Evolutionary conservation across 2,329 filamentous ascomycete genomes (phyloP).

Genomic region (Beauveria rudraprayagi): DNA sequence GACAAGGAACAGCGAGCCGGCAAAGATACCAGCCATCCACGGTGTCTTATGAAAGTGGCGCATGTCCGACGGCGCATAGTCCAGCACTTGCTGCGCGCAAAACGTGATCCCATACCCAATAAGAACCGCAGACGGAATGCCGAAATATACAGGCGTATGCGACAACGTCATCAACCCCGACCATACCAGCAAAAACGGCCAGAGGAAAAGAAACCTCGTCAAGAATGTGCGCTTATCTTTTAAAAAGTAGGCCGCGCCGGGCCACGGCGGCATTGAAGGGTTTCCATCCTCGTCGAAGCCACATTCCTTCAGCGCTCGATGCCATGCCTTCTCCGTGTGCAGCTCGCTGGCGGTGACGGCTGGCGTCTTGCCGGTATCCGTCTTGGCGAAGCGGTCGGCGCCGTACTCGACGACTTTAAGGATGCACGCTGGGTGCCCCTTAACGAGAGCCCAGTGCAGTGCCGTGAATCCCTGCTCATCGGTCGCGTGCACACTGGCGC

Average conservation of each 20-base stretch:
- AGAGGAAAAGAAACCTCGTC: slow-evolving; percentile 80
- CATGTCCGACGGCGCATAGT: slow-evolving; percentile 81
- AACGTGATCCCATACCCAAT: slow-evolving; percentile 66
- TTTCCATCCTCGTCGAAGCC: slow-evolving; percentile 77
- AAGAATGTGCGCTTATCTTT: slow-evolving; percentile 73
- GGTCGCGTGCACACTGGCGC: slow-evolving; percentile 80
- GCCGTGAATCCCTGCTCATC: slow-evolving; percentile 94
- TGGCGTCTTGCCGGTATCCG: slow-evolving; percentile 83
- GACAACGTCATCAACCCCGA: slow-evolving; percentile 64
- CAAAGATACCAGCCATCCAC: slow-evolving; percentile 90
- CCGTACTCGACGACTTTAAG: slow-evolving; percentile 95
- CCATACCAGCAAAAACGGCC: slow-evolving; percentile 73
- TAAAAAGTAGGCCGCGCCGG: slow-evolving; percentile 61
- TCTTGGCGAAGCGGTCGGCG: slow-evolving; percentile 85
- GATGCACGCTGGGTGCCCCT: slow-evolving; percentile 81
- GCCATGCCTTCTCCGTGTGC: slow-evolving; percentile 77
- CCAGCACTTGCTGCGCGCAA: slow-evolving; percentile 67
- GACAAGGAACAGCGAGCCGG: slow-evolving; percentile 74
- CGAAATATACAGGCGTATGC: slow-evolving; percentile 64
- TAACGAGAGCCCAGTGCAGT: slow-evolving; percentile 92
- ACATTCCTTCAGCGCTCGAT: slow-evolving; percentile 71
- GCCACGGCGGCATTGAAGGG: slow-evolving; percentile 60
- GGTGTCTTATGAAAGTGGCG: slow-evolving; percentile 86
- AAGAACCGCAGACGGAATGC: slow-evolving; percentile 62
- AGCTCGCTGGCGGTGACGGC: slow-evolving; percentile 80